These are phyloP conservation scores for Cucurbita maxima DNA, from an alignment of 306 rosid species.

Conservation along the genomic window DNA sequence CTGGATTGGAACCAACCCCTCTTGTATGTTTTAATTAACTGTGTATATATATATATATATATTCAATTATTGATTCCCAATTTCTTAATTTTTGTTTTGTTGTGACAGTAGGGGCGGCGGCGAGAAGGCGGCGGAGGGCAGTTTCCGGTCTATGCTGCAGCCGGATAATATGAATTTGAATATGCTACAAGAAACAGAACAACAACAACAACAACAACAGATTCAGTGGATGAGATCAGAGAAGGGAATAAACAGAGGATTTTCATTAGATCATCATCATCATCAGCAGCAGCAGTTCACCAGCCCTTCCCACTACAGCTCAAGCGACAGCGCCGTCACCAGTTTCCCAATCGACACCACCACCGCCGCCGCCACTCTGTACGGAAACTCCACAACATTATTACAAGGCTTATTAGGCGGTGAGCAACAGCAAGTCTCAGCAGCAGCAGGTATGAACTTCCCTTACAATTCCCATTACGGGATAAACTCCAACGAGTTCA, in stretches of 20 bases:
- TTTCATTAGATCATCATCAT: slow-evolving; percentile 47
- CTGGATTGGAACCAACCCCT: slow-evolving; percentile 90
- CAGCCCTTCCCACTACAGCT: slow-evolving; percentile 69
- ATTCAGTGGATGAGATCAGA: slow-evolving; percentile 58
- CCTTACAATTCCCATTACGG: slow-evolving; percentile 36
- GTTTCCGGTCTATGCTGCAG: slow-evolving; percentile 54
- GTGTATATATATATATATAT: too few species aligned
- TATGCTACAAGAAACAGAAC: slow-evolving; percentile 39
- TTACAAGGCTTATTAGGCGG: slow-evolving; percentile 52
- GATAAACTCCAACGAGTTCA: slow-evolving; percentile 33
- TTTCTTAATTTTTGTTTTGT: neutral
- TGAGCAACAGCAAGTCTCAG: slow-evolving; percentile 20
- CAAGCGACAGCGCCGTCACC: slow-evolving; percentile 57
- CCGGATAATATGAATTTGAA: slow-evolving; percentile 51
- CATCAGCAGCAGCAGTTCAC: slow-evolving; percentile 32
- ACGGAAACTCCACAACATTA: slow-evolving; percentile 43
- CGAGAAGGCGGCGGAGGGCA: slow-evolving; percentile 40
- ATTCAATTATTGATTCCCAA: too few species aligned
- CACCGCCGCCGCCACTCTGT: slow-evolving; percentile 22
- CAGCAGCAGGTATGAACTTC: slow-evolving; percentile 14
- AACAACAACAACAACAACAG: slow-evolving; percentile 20
- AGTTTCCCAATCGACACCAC: slow-evolving; percentile 38
- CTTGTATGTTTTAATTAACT: slow-evolving; percentile 11
- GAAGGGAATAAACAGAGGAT: slow-evolving; percentile 46
- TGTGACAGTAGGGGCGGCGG: slow-evolving; percentile 29